phyloP scores from a whole-genome alignment of 2,329 filamentous ascomycete species.

The Aspergillus glaucus region DNA sequence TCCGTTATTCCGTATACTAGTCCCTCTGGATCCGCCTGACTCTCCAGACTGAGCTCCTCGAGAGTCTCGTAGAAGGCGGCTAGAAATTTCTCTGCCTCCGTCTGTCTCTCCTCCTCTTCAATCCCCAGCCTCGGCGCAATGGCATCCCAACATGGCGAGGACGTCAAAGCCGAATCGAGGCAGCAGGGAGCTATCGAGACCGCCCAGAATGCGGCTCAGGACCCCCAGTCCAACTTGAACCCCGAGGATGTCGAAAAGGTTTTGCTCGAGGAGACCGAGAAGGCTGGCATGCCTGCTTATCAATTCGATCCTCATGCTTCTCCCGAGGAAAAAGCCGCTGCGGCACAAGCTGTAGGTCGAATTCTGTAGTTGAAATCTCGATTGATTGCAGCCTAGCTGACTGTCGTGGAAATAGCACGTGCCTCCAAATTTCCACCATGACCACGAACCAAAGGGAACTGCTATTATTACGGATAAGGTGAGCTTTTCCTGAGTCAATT shows the following conservation, averaged over 20 bases:
- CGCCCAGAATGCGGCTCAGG: constrained; percentile 45
- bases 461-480: constrained; percentile 68
- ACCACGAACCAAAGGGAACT: constrained; percentile 34
- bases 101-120: not conserved
- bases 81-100: not conserved
- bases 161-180: constrained; percentile 61
- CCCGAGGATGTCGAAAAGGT: constrained; percentile 66
- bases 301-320: constrained; percentile 82
- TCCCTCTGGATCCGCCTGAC: not conserved
- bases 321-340: constrained; percentile 75
- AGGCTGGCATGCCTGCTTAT: constrained; percentile 73
- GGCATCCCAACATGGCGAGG: constrained; percentile 25
- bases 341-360: constrained; percentile 65
- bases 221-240: constrained; percentile 62
- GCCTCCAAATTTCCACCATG: constrained; percentile 57
- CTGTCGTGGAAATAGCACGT: constrained; percentile 47
- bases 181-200: constrained; percentile 73
- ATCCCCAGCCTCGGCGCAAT: constrained; percentile 11
- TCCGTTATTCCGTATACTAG: not conserved
- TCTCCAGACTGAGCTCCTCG: too few species aligned
- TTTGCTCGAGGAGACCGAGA: constrained; percentile 69
- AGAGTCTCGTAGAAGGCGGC: not conserved
- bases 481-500: constrained; percentile 17
- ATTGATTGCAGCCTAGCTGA: not conserved
- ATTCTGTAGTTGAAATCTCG: not conserved